Percentiles rank a stretch among this genome's conserved stretches.
phyloP scores from a whole-genome alignment of 768 basidiomycete species.

The Rhodocollybia butyracea region DNA sequence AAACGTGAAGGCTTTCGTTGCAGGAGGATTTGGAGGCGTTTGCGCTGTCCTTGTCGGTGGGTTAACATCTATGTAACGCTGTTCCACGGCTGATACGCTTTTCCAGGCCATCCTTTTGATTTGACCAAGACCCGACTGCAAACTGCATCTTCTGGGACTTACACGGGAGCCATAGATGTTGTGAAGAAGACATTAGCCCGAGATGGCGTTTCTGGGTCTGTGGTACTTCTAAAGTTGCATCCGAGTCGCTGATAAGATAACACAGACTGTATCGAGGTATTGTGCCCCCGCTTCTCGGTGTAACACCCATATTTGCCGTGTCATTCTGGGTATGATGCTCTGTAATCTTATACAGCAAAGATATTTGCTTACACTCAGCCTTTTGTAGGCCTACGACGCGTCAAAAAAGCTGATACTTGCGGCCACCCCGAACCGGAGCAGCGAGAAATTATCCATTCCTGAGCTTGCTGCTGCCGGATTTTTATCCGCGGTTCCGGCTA shows the following conservation, averaged over 20 bases:
- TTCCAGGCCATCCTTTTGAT: slow-evolving; percentile 92
- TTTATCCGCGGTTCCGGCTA: slow-evolving; percentile 89
- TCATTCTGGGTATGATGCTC: slow-evolving; percentile 84
- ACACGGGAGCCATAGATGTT: slow-evolving; percentile 91
- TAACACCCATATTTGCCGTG: slow-evolving; percentile 97
- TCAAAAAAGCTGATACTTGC: slow-evolving; percentile 84
- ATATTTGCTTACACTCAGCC: not conserved
- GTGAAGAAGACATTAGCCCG: slow-evolving; percentile 87
- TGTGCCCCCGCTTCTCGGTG: slow-evolving; percentile 88
- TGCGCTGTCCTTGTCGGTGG: slow-evolving; percentile 86
- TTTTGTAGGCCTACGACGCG: slow-evolving; percentile 79
- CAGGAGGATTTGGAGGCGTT: slow-evolving; percentile 91
- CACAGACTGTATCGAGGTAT: slow-evolving; percentile 86
- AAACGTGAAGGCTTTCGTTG: slow-evolving; percentile 78
- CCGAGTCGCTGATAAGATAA: not conserved
- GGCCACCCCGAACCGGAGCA: slow-evolving; percentile 74
- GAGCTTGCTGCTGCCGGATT: slow-evolving; percentile 95
- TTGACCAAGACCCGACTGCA: slow-evolving; percentile 95
- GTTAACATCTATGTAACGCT: slow-evolving; percentile 24
- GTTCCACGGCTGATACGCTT: not conserved
- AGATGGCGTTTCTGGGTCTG: slow-evolving; percentile 87
- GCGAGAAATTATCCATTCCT: slow-evolving; percentile 55
- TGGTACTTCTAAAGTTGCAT: slow-evolving; percentile 6
- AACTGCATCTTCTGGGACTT: slow-evolving; percentile 84
- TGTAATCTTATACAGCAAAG: slow-evolving; percentile 7